phyloP scores from a whole-genome alignment of 208 protist genomes.

The Trypanosoma mega region DNA sequence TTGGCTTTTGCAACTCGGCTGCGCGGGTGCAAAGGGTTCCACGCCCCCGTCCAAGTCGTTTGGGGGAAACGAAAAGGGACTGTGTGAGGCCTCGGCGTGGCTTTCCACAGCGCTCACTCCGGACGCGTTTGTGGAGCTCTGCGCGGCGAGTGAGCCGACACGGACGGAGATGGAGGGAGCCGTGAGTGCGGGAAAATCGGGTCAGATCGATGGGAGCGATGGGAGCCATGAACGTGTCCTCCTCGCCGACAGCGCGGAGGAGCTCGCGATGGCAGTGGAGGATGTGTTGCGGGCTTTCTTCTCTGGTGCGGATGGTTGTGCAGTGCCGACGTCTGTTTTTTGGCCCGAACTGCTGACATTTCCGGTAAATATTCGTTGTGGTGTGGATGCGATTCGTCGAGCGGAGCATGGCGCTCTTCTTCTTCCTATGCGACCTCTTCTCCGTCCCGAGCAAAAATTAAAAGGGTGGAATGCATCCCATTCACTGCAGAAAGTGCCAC shows the following conservation, averaged over 20 bases:
- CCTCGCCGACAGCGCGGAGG: slow-evolving; percentile 33
- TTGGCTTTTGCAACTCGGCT: slow-evolving; percentile 27
- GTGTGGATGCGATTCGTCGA: slow-evolving; percentile 28
- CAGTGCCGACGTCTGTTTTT: slow-evolving; percentile 35
- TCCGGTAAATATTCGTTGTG: slow-evolving; percentile 68
- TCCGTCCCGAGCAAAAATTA: slow-evolving; percentile 32
- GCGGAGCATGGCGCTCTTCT: slow-evolving; percentile 53
- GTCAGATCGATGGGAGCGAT: slow-evolving; percentile 2
- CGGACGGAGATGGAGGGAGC: not conserved
- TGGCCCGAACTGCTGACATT: slow-evolving; percentile 45
- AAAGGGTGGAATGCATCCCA: slow-evolving; percentile 32
- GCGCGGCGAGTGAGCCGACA: slow-evolving; percentile 23
- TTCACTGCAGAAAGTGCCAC: not conserved
- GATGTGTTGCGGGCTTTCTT: slow-evolving; percentile 33
- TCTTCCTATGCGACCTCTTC: slow-evolving; percentile 40
- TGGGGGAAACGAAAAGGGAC: slow-evolving; percentile 15
- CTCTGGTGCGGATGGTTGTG: not conserved
- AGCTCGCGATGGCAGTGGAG: slow-evolving; percentile 34
- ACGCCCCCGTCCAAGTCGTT: slow-evolving; percentile 3
- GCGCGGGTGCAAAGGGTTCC: not conserved
- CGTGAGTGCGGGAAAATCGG: slow-evolving; percentile 1
- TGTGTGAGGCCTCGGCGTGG: slow-evolving; percentile 13
- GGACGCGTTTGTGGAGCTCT: slow-evolving; percentile 9
- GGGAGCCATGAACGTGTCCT: slow-evolving; percentile 42
- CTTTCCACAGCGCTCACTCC: too few species aligned